Percentiles rank a stretch among this genome's conserved stretches.
Conservation (phyloP, 148 eudicot species). For the Pharnaceum exiguum region DNA sequence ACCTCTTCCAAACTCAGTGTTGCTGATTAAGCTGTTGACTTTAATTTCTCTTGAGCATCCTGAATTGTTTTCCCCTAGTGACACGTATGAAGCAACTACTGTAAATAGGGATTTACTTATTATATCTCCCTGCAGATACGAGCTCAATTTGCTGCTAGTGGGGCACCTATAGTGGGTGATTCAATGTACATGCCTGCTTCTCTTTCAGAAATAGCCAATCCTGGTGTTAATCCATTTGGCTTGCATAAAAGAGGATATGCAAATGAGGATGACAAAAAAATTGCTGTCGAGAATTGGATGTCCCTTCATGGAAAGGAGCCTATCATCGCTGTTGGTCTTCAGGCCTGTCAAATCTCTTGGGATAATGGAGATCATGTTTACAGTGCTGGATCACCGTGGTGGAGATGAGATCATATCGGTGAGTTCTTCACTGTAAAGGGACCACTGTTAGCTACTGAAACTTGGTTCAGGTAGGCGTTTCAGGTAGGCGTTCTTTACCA, state of each 20-base stretch:
- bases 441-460: too few relatives aligned
- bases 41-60: too few relatives aligned
- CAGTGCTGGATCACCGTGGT: constrained; percentile 90
- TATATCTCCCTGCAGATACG: constrained; percentile 53
- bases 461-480: neutral
- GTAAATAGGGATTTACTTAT: neutral
- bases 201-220: constrained; percentile 52
- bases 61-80: too few relatives aligned
- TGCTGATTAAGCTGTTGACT: too few relatives aligned
- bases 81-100: neutral
- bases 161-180: constrained; percentile 94
- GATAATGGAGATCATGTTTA: constrained; percentile 69
- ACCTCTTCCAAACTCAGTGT: too few relatives aligned
- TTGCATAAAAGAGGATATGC: constrained; percentile 29
- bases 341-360: constrained; percentile 98
- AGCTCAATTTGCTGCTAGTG: constrained; percentile 87
- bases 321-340: constrained; percentile 78
- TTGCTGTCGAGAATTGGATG: constrained; percentile 66
- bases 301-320: constrained; percentile 85
- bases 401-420: constrained; percentile 48
- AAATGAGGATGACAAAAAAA: constrained; percentile 38
- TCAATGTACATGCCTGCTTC: constrained; percentile 94
- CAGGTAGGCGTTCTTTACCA: constrained; percentile 10
- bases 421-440: neutral
- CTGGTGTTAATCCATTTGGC: constrained; percentile 69